Evolutionary conservation across 2,329 filamentous ascomycete genomes (phyloP).

Genomic region (Trichophyton benhamiae): DNA sequence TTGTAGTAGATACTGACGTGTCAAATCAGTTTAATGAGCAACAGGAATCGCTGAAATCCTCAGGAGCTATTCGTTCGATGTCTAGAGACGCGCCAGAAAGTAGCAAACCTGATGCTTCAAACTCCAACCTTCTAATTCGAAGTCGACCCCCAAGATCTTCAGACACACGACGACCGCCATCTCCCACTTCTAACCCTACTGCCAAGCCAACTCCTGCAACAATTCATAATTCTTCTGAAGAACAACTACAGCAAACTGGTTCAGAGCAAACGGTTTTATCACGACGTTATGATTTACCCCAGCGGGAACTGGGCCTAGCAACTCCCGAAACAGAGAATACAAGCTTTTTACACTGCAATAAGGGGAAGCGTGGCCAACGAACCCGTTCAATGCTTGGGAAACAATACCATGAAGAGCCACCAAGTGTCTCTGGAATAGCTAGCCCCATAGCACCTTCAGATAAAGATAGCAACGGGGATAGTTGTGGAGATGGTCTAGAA

Average conservation of each 20-base stretch:
- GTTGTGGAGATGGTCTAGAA: not conserved
- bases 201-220: not conserved
- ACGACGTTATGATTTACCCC: slow-evolving; percentile 11
- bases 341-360: slow-evolving; percentile 14
- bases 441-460: not conserved
- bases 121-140: not conserved
- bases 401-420: not conserved
- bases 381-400: not conserved
- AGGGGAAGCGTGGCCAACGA: not conserved
- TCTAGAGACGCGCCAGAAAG: not conserved
- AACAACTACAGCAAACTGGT: not conserved
- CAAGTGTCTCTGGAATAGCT: not conserved
- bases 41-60: not conserved
- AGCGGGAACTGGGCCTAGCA: slow-evolving; percentile 25
- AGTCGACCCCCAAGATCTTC: not conserved
- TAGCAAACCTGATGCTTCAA: not conserved
- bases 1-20: not conserved
- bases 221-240: not conserved
- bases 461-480: not conserved
- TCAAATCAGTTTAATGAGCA: not conserved
- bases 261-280: not conserved
- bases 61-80: not conserved
- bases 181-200: not conserved
- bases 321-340: slow-evolving; percentile 31
- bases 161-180: slow-evolving; percentile 7